phyloP scores from a whole-genome alignment of 352 stramenopile genomes.

The Globisporangium canariense region DNA sequence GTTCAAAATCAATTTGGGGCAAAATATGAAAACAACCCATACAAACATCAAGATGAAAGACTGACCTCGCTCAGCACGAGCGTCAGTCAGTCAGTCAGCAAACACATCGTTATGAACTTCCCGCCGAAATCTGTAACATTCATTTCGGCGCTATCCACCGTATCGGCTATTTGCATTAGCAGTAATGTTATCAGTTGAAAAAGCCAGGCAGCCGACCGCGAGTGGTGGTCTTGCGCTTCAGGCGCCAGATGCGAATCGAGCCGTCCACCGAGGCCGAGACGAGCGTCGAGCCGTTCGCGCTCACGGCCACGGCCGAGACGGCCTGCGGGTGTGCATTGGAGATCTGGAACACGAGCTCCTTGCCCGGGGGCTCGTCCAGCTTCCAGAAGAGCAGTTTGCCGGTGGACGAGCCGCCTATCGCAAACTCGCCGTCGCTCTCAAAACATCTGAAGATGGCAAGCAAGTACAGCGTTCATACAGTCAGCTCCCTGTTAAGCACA shows the following conservation, averaged over 20 bases:
- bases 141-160: too few species aligned
- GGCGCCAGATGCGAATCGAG: slow-evolving; percentile 73
- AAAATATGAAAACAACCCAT: too few species aligned
- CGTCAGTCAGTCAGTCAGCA: too few species aligned
- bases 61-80: too few species aligned
- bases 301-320: slow-evolving; percentile 64
- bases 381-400: slow-evolving; percentile 84
- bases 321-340: slow-evolving; percentile 60
- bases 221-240: slow-evolving; percentile 55
- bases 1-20: background rate
- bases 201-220: slow-evolving; percentile 52
- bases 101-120: too few species aligned
- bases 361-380: slow-evolving; percentile 58
- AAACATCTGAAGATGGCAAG: slow-evolving; percentile 46
- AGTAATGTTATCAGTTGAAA: slow-evolving; percentile 30
- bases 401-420: slow-evolving; percentile 65
- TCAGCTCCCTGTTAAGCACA: background rate
- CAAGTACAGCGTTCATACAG: background rate
- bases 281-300: slow-evolving; percentile 48
- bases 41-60: too few species aligned
- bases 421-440: slow-evolving; percentile 76
- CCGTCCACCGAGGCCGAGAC: slow-evolving; percentile 60
- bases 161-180: too few species aligned
- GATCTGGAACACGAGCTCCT: slow-evolving; percentile 73
- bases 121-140: too few species aligned